Conservation (phyloP, 176 grass and related monocot species). For the Triticum urartu region DNA sequence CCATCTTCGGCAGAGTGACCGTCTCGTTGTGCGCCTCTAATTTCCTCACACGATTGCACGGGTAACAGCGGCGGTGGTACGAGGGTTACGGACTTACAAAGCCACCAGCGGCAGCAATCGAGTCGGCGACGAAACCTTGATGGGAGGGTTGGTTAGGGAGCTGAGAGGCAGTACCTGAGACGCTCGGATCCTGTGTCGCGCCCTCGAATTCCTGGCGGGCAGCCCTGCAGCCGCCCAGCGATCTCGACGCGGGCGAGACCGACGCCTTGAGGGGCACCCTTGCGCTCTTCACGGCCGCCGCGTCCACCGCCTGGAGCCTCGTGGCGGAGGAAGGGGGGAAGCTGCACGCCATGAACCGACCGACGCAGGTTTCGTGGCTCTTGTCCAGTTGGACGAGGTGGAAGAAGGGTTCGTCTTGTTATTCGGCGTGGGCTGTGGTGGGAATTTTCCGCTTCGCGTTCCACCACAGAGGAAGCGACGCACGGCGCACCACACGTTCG, state of each 20-base stretch:
- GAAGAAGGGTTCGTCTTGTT: neutral
- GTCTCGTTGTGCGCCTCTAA: neutral
- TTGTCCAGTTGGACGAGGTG: neutral
- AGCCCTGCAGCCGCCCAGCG: constrained; percentile 45
- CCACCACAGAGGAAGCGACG: constrained; percentile 29
- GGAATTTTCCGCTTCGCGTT: constrained; percentile 1
- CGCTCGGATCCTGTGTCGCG: constrained; percentile 46
- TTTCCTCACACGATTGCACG: neutral
- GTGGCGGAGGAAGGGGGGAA: constrained; percentile 63
- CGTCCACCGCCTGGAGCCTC: constrained; percentile 59
- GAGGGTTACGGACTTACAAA: neutral
- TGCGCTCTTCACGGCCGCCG: constrained; percentile 36
- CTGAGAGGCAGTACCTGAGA: constrained; percentile 31
- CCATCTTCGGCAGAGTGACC: too few species aligned
- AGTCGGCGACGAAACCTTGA: neutral
- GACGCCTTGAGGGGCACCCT: constrained; percentile 26
- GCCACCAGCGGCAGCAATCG: neutral
- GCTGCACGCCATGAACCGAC: constrained; percentile 66
- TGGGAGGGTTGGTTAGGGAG: neutral
- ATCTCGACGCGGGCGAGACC: constrained; percentile 21
- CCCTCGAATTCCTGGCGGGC: constrained; percentile 51
- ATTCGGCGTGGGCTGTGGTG: neutral
- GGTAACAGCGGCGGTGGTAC: neutral
- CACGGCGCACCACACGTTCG: constrained; percentile 36
- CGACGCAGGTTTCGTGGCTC: neutral